These are phyloP conservation scores for Didymella keratinophila DNA, from an alignment of 2,329 filamentous ascomycete species.

Conservation along the genomic window DNA sequence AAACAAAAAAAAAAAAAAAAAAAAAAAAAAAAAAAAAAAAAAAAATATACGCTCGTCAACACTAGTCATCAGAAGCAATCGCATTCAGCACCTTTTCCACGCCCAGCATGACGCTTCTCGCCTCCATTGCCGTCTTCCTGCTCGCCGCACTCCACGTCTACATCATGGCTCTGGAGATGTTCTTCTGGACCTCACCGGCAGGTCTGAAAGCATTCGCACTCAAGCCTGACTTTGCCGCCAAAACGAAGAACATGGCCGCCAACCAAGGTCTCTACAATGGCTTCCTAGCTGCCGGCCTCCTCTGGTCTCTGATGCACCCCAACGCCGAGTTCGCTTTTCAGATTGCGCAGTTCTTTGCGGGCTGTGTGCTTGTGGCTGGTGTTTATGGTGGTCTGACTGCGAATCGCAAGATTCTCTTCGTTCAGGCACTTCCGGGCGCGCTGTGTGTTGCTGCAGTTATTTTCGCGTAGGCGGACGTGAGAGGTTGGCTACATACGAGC, in stretches of 20 bases:
- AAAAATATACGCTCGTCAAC: too few species aligned
- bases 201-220: constrained; percentile 3
- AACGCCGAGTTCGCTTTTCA: constrained; percentile 1
- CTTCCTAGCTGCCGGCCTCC: background rate
- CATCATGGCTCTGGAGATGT: constrained; percentile 9
- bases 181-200: constrained; percentile 6
- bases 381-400: constrained; percentile 5
- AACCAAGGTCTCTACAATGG: constrained; percentile 12
- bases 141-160: constrained; percentile 10
- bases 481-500: too few species aligned
- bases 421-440: constrained; percentile 3
- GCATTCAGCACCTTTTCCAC: background rate
- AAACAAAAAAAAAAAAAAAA: too few species aligned
- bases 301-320: constrained; percentile 3
- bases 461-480: background rate
- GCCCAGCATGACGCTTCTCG: constrained; percentile 1
- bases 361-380: constrained; percentile 6
- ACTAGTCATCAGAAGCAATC: too few species aligned
- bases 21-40: too few species aligned
- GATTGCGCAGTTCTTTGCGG: constrained; percentile 7
- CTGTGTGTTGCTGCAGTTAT: constrained; percentile 5
- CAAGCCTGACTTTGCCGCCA: constrained; percentile 3
- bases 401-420: constrained; percentile 1
- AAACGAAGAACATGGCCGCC: constrained; percentile 6
- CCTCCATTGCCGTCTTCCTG: constrained; percentile 1